A percentile compares a stretch with the other conserved stretches of the same genome.
Conservation (phyloP, 1,284 basidiomycete species). For the Earliella scabrosa region DNA sequence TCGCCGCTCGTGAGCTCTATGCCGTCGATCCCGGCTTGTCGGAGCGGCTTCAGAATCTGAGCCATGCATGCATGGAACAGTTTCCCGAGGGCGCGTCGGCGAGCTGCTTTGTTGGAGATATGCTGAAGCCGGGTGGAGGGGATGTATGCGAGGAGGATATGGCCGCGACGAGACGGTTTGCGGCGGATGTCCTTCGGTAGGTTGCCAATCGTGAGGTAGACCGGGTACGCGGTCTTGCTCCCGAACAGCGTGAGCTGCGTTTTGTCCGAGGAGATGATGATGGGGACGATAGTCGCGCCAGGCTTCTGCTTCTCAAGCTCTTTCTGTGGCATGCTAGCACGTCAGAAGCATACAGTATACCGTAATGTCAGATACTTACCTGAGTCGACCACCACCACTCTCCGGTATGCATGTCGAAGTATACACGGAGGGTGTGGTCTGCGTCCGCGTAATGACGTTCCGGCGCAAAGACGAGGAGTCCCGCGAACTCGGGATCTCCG, state of each 20-base stretch:
- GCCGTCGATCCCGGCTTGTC: slow-evolving; percentile 12
- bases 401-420: slow-evolving; percentile 44
- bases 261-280: slow-evolving; percentile 1
- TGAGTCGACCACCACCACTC: slow-evolving; percentile 46
- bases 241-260: slow-evolving; percentile 26
- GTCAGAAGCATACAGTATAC: no score
- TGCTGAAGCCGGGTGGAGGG: slow-evolving; percentile 16
- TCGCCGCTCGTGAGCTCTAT: slow-evolving; percentile 23
- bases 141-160: slow-evolving; percentile 41
- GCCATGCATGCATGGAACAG: slow-evolving; percentile 45
- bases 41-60: slow-evolving; percentile 8
- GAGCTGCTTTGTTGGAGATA: not conserved
- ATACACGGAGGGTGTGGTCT: slow-evolving; percentile 24
- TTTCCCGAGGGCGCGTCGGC: slow-evolving; percentile 1
- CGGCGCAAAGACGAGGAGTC: slow-evolving; percentile 35
- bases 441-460: slow-evolving; percentile 34
- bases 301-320: slow-evolving; percentile 31
- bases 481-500: slow-evolving; percentile 35
- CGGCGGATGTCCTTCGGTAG: slow-evolving; percentile 42
- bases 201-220: slow-evolving; percentile 46
- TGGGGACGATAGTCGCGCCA: not conserved
- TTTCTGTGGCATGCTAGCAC: slow-evolving; percentile 37
- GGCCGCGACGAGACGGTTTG: slow-evolving; percentile 35
- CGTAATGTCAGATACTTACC: slow-evolving; percentile 35
- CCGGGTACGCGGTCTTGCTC: slow-evolving; percentile 41